Base-by-base conservation (phyloP, 805 yeast genomes). In the Wickerhamiella qilinensis region DNA sequence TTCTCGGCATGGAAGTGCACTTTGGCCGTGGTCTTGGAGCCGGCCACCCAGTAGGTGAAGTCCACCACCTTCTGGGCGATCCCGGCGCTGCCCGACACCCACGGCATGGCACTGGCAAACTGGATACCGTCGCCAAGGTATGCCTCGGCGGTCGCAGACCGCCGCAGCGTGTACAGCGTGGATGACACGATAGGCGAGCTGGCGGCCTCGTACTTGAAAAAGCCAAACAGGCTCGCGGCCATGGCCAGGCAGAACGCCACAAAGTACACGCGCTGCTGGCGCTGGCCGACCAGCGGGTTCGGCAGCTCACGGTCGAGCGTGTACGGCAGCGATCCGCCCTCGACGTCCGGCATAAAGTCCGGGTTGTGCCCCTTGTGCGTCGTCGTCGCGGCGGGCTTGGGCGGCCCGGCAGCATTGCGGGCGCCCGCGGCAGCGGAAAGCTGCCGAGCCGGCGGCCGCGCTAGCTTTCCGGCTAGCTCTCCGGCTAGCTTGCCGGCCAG, bases 201-300 rank as follows among this genome's bases (percentile, higher is more conserved):
- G 16, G 85, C 75, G 56, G 85, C 86, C 56, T 91, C 98, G 59
- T 88, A 86, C 64, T 91, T 86, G 69, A 88, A 77, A 50, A 88
- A 81, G 22, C 81, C 68, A 22, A 69, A 63, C 36, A 78, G 59
- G 1, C 77, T 60, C 3, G 65, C 58, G 19, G 68, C 68, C 69
- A 78, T 73, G 37, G 69, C 58, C 12, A 63, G 56, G 34, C 68
- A 58, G 52, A 79, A 80, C 2, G 60, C 58, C 4, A 65, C 56
- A 54, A 85, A 77, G 40, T 73, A 71, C 18, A 62, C 50, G 39
- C 75, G 60, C 44, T 69, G 69, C 45, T 63, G 67, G 39, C 66
- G 66, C 44, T 64, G 62, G 40, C 68, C 73, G n/a, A 64, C 49
- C 20, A 50, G 38, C 19, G 59, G 60, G 36, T 62, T 63, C 18